Evolutionary conservation across 345 rosid genomes (phyloP), one percentile per base, ranked within the genome.

Genomic region (Gossypium raimondii): DNA sequence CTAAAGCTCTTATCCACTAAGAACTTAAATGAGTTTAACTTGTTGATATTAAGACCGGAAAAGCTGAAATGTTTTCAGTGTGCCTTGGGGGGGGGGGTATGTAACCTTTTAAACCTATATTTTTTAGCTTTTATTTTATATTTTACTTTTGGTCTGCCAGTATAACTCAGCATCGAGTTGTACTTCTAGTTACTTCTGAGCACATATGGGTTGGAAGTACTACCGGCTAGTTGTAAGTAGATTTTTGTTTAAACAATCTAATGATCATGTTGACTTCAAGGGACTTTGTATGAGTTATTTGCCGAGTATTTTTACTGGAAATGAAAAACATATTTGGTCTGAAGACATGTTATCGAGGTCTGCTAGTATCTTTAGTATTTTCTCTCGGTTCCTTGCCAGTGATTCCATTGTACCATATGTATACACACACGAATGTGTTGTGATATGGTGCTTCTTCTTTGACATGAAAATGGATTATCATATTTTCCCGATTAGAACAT

Each of bases 401-500:
- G 73, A 51, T 69, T 69, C 25, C 45, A 9, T 69, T 50, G 45
- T 27, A 5, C 13, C 50, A 7, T 57, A 27, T 51, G 27, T 5
- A 2, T 12, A 18, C 2, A 43, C 20, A 11, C 13, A n/a, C 27
- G 22, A 45, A 22, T 67, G 45, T 66, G 27, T 66, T 9, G 0
- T 3, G 56, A 63, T 34, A 38, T 63, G 24, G 17, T 17, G 24
- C 50, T n/a, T 41, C 45, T 17, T 63, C 47, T 34, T 66, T 18
- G 6, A 5, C 2, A 9, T 24, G 72, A 47, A 67, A 68, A 13
- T 53, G 2, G 3, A 68, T 72, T 29, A 44, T 57, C 74, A 56
- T 27, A 50, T 51, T 56, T 59, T 65, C 41, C 25, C 81, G 72
- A 87, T 67, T 67, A 17, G 41, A 52, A 55, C 13, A 72, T 34